Evolutionary conservation across 805 yeast genomes (phyloP).

Genomic region (Yueomyces sinensis): DNA sequence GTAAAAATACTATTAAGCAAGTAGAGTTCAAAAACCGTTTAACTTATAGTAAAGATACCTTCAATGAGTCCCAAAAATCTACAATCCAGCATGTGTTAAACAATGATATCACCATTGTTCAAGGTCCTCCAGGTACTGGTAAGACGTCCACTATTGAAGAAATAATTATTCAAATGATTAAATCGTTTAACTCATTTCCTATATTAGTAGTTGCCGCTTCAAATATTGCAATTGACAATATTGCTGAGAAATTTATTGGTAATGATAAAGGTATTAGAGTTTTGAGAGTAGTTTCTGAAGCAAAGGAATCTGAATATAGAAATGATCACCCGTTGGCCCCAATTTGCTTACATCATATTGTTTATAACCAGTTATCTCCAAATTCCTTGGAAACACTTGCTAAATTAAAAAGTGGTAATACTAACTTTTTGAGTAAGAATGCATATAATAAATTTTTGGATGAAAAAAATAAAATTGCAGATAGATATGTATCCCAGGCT

Average conservation of each 20-base stretch:
- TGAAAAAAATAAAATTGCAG: conserved; percentile 31
- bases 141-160: conserved; percentile 64
- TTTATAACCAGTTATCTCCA: conserved; percentile 35
- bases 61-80: conserved; percentile 46
- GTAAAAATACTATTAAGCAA: conserved; percentile 41
- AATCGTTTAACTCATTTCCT: conserved; percentile 43
- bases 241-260: conserved; percentile 51
- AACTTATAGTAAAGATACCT: conserved; percentile 33
- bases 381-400: conserved; percentile 30
- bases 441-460: conserved; percentile 38
- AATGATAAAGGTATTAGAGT: conserved; percentile 36
- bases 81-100: conserved; percentile 40
- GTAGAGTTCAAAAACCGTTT: conserved; percentile 43
- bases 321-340: conserved; percentile 42
- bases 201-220: conserved; percentile 66
- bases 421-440: conserved; percentile 29
- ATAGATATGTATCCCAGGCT: conserved; percentile 45
- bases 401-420: conserved; percentile 31
- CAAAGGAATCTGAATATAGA: conserved; percentile 50
- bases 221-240: conserved; percentile 62
- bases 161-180: conserved; percentile 41
- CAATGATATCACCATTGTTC: conserved; percentile 42
- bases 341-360: conserved; percentile 52
- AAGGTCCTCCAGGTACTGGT: conserved; percentile 80
- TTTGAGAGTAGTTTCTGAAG: conserved; percentile 43